These are phyloP conservation scores for Juncus inflexus DNA, from an alignment of 176 grass and related monocot species.

Conservation along the genomic window DNA sequence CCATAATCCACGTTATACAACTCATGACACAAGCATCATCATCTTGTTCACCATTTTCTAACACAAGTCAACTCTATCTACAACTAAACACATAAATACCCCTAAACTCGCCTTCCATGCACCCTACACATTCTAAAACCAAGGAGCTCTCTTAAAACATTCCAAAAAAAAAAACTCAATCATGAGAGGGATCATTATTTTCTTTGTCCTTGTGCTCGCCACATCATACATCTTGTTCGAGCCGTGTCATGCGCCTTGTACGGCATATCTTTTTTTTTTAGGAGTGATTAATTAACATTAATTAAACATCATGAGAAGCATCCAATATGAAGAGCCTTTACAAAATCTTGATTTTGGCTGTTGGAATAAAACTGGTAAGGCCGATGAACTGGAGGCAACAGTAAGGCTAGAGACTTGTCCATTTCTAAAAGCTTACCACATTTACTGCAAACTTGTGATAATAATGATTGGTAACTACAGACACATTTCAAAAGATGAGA, in stretches of 20 bases:
- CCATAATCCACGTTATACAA: no score
- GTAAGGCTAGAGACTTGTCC: slow-evolving; percentile 82
- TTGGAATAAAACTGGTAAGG: slow-evolving; percentile 51
- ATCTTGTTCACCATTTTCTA: no score
- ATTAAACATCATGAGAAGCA: slow-evolving; percentile 62
- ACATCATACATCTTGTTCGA: slow-evolving; percentile 5
- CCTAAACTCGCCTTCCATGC: not conserved
- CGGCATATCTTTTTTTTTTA: no score
- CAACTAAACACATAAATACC: slow-evolving; percentile 3
- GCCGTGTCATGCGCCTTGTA: slow-evolving; percentile 3
- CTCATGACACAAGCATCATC: no score
- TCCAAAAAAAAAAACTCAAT: no score
- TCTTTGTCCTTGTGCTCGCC: not conserved
- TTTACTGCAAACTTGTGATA: slow-evolving; percentile 90
- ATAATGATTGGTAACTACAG: slow-evolving; percentile 69
- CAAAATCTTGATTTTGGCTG: slow-evolving; percentile 46
- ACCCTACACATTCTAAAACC: no score
- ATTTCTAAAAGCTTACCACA: slow-evolving; percentile 53
- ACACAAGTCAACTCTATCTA: not conserved
- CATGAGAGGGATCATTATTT: no score
- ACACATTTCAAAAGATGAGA: slow-evolving; percentile 78
- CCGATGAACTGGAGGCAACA: slow-evolving; percentile 77
- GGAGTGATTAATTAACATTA: slow-evolving; percentile 13
- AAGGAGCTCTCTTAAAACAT: no score
- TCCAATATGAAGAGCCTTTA: slow-evolving; percentile 80